Base-by-base conservation (phyloP, 768 basidiomycete genomes). In the Symmetrospora coprosmae region DNA sequence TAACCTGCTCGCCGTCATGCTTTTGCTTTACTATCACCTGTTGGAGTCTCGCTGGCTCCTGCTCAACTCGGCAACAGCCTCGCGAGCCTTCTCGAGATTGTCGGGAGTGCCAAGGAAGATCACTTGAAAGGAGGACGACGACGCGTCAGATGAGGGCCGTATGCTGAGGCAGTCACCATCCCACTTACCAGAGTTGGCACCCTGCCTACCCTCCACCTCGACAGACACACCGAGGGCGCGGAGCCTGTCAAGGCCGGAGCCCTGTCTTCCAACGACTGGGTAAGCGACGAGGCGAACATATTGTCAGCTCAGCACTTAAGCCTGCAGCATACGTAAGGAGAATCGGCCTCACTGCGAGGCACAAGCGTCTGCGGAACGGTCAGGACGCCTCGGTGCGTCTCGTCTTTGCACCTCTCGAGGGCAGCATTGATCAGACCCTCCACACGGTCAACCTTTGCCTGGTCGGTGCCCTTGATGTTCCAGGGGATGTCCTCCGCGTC, bases 311-410 rank as follows among this genome's bases (percentile, higher is more conserved):
- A 8, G 13, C 14, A 4, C 1, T 0, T 6, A 6, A 16, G 28
- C 0, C 6, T n/a, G 14, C 2, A 35, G 19, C 14, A 28, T 16
- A 5, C 5, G 13, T 1, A 27, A 25, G n/a, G n/a, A n/a, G n/a
- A n/a, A n/a, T n/a, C n/a, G n/a, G n/a, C n/a, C 55, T 47, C 23
- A 58, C 55, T 45, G 2, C 46, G 27, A 50, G 55, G 51, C 55
- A 66, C 68, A 11, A 65, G 43, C 2, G 52, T 62, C 8, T 60
- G 59, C 8, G 68, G 68, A 3, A 92, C 76, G 8, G 84, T 89
- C 58, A 92, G 77, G 78, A 85, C 88, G 8, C 86, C 89, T 65
- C 86, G 81, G 65, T 86, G 83, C 1, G 82, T 79, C 77, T 84
- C 82, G 61, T 76, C 75, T 66, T 81, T 76, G 17, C 87, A 87